Evolutionary conservation across 1,139 yeast genomes (phyloP).

Genomic region (Pichia sp.): DNA sequence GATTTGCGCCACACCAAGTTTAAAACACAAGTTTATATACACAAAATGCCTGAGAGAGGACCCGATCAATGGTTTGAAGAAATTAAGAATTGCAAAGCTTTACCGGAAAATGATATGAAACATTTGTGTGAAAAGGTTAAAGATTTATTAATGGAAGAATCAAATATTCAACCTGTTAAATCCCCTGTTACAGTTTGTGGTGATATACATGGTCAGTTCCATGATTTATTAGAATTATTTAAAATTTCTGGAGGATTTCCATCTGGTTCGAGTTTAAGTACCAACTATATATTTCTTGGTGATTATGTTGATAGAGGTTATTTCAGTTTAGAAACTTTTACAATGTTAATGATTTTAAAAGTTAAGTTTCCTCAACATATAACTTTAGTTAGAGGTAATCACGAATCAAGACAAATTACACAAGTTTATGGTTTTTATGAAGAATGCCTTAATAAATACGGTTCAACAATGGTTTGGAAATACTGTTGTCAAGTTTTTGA

Average conservation of each 20-base stretch:
- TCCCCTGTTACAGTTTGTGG: conserved; percentile 99
- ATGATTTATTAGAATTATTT: conserved; percentile 84
- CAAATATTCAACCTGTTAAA: conserved; percentile 92
- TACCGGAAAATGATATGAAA: conserved; percentile 92
- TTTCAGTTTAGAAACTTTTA: conserved; percentile 86
- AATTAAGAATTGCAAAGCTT: conserved; percentile 79
- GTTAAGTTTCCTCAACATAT: conserved; percentile 81
- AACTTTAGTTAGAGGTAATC: conserved; percentile 88
- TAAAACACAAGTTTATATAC: neutral
- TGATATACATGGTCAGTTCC: conserved; percentile 97
- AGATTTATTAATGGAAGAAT: conserved; percentile 85
- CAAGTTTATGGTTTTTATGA: conserved; percentile 93
- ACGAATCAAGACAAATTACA: conserved; percentile 90
- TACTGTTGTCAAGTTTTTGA: conserved; percentile 96
- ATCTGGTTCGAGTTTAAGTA: conserved; percentile 43
- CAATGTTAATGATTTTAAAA: conserved; percentile 82
- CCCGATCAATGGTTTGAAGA: conserved; percentile 97
- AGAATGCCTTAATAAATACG: conserved; percentile 87
- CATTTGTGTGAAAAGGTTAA: conserved; percentile 91
- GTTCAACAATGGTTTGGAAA: conserved; percentile 96
- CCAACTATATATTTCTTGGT: conserved; percentile 42
- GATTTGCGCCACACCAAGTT: neutral
- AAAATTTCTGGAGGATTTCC: conserved; percentile 95
- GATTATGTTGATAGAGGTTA: conserved; percentile 98
- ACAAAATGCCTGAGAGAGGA: conserved; percentile 51